Percentiles rank a stretch among this genome's conserved stretches.
Evolutionary conservation across 108 stramenopile species (phyloP).

Genomic region (Seminavis robusta): DNA sequence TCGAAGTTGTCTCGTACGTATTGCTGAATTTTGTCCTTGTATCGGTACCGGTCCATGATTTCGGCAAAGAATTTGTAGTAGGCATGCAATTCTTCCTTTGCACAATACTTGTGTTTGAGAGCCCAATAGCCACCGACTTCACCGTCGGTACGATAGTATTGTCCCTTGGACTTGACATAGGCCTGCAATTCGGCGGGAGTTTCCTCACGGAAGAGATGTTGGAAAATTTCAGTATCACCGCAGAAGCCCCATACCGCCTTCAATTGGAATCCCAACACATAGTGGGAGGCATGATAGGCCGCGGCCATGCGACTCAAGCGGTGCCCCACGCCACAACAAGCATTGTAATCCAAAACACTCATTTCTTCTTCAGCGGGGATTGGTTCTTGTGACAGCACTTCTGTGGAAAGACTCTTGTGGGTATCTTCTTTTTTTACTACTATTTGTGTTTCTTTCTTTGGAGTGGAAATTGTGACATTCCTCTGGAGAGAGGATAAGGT

Average conservation of each 20-base stretch:
- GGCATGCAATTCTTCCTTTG: not conserved
- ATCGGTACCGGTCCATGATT: constrained; percentile 7
- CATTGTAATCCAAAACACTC: no score
- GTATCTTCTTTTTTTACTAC: no score
- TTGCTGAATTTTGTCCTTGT: not conserved
- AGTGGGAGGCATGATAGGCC: not conserved
- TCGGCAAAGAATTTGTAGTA: constrained; percentile 15
- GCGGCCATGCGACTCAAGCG: constrained; percentile 1
- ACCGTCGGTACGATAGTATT: not conserved
- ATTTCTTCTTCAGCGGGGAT: no score
- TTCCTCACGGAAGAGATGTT: constrained; percentile 1
- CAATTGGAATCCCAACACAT: not conserved
- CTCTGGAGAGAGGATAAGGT: no score
- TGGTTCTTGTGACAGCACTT: no score
- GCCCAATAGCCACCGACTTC: not conserved
- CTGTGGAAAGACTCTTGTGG: no score
- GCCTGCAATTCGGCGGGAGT: not conserved
- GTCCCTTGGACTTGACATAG: not conserved
- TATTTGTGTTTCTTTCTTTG: no score
- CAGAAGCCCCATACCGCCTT: constrained; percentile 8
- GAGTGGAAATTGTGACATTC: no score
- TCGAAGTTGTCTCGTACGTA: constrained; percentile 7
- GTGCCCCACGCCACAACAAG: constrained; percentile 9
- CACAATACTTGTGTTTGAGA: not conserved
- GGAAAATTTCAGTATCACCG: constrained; percentile 1